These are phyloP conservation scores for Trichocomaceae sp. DNA, from an alignment of 2,329 filamentous ascomycete species.

Conservation along the genomic window DNA sequence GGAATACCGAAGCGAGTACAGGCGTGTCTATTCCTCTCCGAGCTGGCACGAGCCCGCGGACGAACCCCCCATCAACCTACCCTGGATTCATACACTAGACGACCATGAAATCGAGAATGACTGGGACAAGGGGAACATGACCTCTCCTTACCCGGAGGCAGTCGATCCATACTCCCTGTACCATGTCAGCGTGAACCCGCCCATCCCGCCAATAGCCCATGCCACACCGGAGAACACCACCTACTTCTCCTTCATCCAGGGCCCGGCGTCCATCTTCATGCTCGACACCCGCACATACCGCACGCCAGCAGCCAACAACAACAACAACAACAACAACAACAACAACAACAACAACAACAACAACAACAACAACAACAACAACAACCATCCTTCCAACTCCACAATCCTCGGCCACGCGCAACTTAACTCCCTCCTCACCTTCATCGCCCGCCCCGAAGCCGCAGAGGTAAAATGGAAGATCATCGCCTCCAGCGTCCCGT, in stretches of 20 bases:
- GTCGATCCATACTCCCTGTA: constrained; percentile 83
- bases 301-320: constrained; percentile 45
- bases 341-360: too few relatives aligned
- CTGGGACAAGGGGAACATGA: constrained; percentile 70
- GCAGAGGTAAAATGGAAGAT: constrained; percentile 87
- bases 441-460: constrained; percentile 65
- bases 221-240: constrained; percentile 57
- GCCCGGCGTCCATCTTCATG: constrained; percentile 90
- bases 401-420: constrained; percentile 82
- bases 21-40: constrained; percentile 90
- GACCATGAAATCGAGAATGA: constrained; percentile 97
- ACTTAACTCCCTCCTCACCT: constrained; percentile 69
- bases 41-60: constrained; percentile 69
- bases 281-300: constrained; percentile 86
- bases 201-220: constrained; percentile 46
- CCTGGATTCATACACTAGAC: constrained; percentile 95
- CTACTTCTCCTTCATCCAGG: constrained; percentile 84
- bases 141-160: constrained; percentile 70
- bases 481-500: constrained; percentile 80
- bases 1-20: constrained; percentile 84
- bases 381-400: constrained; percentile 56
- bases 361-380: too few relatives aligned
- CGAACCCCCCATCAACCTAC: constrained; percentile 57
- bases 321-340: too few relatives aligned
- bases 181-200: constrained; percentile 78